These are phyloP conservation scores for Metahyphopichia silvanorum DNA, from an alignment of 805 yeast genomes.

Conservation along the genomic window DNA sequence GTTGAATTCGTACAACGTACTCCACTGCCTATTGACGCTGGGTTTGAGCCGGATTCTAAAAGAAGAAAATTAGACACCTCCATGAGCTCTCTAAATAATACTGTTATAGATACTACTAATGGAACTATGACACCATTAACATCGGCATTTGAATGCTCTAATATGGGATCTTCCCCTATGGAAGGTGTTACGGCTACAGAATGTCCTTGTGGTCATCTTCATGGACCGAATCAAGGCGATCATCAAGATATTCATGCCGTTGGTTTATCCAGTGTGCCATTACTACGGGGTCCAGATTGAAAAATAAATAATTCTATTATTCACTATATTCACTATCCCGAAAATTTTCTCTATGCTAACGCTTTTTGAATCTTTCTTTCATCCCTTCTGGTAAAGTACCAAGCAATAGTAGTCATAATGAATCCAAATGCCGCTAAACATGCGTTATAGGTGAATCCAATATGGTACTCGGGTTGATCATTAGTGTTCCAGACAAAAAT, in stretches of 20 bases:
- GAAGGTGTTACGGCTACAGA: constrained; percentile 2
- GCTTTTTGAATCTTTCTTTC: no score
- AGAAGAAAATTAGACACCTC: no score
- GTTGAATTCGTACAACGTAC: no score
- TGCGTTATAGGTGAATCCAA: constrained; percentile 39
- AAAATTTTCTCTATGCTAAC: no score
- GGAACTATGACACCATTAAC: constrained; percentile 1
- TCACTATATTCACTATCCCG: no score
- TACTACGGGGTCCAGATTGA: constrained; percentile 26
- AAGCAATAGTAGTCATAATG: constrained; percentile 21
- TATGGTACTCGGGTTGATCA: constrained; percentile 32
- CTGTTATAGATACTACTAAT: neutral
- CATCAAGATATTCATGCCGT: constrained; percentile 22
- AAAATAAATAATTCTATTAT: no score
- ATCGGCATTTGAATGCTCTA: neutral
- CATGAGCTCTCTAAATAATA: no score
- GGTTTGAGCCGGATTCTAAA: no score
- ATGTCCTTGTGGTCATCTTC: constrained; percentile 29
- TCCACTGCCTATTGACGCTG: no score
- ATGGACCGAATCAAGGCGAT: constrained; percentile 24
- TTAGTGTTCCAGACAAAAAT: constrained; percentile 37
- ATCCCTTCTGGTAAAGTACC: constrained; percentile 16
- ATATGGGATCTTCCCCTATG: no score
- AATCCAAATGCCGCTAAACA: constrained; percentile 29
- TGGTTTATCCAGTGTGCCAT: constrained; percentile 17